Evolutionary conservation across 148 eudicot genomes (phyloP).

Genomic region (Amaranthus cruentus): DNA sequence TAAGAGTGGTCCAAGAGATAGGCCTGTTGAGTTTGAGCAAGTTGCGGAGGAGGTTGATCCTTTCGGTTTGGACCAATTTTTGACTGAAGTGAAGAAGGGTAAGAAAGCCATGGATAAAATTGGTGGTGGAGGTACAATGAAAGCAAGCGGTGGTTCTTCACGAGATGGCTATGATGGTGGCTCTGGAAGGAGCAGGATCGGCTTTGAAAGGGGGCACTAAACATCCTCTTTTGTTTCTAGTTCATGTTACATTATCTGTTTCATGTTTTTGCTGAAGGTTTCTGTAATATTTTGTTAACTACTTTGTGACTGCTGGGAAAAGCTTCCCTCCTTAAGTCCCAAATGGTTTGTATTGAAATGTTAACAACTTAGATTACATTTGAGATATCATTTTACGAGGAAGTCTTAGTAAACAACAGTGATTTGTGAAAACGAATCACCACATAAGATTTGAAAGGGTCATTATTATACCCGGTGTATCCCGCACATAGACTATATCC

Average conservation of each 20-base stretch:
- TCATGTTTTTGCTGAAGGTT: not conserved
- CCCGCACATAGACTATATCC: no score
- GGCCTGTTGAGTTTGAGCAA: slow-evolving; percentile 80
- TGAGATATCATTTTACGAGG: no score
- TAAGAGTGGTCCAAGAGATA: slow-evolving; percentile 52
- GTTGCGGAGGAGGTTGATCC: slow-evolving; percentile 77
- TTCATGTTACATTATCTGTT: not conserved
- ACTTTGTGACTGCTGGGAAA: no score
- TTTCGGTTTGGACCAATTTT: slow-evolving; percentile 71
- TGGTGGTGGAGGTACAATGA: slow-evolving; percentile 72
- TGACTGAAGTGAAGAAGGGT: slow-evolving; percentile 72
- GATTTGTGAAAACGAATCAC: no score
- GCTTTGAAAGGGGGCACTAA: slow-evolving; percentile 48
- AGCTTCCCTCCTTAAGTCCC: no score
- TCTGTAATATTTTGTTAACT: no score
- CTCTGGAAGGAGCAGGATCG: slow-evolving; percentile 54
- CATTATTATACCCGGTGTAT: no score
- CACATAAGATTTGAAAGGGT: no score
- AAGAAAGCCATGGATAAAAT: slow-evolving; percentile 68
- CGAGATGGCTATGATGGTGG: slow-evolving; percentile 61
- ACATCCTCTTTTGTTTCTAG: not conserved
- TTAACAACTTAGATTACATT: no score
- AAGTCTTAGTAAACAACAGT: no score
- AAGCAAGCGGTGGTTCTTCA: slow-evolving; percentile 63
- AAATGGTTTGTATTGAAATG: no score